phyloP scores from a whole-genome alignment of 331 rosid genomes.

The Erythrophleum ivorense region DNA sequence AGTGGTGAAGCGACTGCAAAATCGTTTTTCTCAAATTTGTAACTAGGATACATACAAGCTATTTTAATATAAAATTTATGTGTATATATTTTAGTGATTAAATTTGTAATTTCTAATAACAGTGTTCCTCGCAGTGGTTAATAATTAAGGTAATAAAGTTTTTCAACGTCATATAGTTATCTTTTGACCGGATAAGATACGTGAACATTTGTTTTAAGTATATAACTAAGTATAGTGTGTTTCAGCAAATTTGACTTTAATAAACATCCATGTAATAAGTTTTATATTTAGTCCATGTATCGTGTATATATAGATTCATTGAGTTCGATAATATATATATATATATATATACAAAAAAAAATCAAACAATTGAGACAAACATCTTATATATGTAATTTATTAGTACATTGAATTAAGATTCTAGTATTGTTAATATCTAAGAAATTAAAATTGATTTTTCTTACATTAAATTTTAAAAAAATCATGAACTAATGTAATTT shows the following conservation, averaged over 20 bases:
- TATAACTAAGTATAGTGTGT: background rate
- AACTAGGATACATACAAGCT: no score
- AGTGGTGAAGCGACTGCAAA: no score
- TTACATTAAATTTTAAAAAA: no score
- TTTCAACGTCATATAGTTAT: background rate
- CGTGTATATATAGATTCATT: background rate
- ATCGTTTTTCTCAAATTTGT: background rate
- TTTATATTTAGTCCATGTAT: slow-evolving; percentile 1
- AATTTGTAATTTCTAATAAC: no score
- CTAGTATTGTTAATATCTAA: background rate
- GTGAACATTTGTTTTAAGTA: background rate
- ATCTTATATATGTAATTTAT: background rate
- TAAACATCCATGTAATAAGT: background rate
- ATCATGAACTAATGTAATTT: no score
- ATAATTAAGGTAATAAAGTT: no score
- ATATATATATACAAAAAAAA: background rate
- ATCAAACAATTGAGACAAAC: background rate
- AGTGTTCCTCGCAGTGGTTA: background rate
- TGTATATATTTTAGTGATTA: background rate
- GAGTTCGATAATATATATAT: background rate
- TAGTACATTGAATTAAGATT: background rate
- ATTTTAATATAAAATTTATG: background rate
- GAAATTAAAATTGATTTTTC: background rate
- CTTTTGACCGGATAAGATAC: slow-evolving; percentile 6
- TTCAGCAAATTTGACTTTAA: slow-evolving; percentile 2